A percentile compares a stretch with the other conserved stretches of the same genome.
These are phyloP conservation scores for Neopestalotiopsis sp. DNA, from an alignment of 2,329 filamentous ascomycete genomes.

Conservation along the genomic window DNA sequence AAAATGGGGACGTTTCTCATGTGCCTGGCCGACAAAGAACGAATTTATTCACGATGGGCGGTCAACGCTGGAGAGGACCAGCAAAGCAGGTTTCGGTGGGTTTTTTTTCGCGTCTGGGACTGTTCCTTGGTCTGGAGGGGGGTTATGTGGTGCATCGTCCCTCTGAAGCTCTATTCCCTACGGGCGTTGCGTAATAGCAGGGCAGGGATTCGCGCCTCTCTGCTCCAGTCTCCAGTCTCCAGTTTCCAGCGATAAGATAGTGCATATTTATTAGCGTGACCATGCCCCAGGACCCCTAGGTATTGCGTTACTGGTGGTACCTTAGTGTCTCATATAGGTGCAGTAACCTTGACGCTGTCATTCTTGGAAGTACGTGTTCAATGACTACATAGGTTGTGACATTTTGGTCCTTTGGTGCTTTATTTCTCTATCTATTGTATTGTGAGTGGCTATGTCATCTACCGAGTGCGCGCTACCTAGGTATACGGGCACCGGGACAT, in stretches of 20 bases:
- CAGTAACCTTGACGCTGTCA: too few species aligned
- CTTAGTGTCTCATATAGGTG: too few species aligned
- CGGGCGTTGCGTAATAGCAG: conserved; percentile 11
- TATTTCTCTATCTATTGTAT: too few species aligned
- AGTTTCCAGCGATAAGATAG: conserved; percentile 15
- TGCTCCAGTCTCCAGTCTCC: background rate
- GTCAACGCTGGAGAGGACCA: background rate
- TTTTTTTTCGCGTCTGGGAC: background rate
- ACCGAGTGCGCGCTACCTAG: too few species aligned
- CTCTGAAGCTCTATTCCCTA: background rate
- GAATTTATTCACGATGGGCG: background rate
- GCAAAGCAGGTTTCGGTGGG: background rate
- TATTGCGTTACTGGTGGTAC: background rate
- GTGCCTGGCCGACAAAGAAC: background rate
- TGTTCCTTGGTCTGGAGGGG: background rate
- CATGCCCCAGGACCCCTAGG: background rate
- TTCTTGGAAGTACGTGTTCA: too few species aligned
- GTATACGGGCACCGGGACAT: background rate
- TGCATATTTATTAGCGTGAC: background rate
- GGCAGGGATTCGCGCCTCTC: conserved; percentile 12
- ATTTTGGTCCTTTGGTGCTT: too few species aligned
- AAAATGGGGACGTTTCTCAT: conserved; percentile 9
- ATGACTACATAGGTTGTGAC: too few species aligned
- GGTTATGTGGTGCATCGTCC: background rate
- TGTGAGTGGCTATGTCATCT: too few species aligned